phyloP scores from a whole-genome alignment of 2,329 filamentous ascomycete species.

The Aspergillus sp. region DNA sequence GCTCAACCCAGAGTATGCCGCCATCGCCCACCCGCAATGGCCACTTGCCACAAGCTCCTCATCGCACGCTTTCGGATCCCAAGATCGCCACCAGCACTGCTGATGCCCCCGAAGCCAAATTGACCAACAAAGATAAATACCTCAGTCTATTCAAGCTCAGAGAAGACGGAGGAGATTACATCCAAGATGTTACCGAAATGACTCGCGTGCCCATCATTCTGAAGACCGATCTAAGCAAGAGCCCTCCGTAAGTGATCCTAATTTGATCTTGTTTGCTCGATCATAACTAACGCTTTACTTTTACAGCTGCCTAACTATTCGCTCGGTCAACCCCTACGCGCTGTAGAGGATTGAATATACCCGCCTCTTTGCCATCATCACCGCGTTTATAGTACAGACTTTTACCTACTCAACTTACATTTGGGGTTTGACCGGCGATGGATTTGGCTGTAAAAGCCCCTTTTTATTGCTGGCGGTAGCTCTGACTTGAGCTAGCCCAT shows the following conservation, averaged over 20 bases:
- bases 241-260: constrained; percentile 81
- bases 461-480: constrained; percentile 5
- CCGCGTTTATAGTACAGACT: constrained; percentile 24
- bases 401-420: constrained; percentile 15
- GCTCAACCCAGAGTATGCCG: constrained; percentile 92
- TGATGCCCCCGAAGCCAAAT: constrained; percentile 73
- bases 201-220: constrained; percentile 94
- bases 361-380: constrained; percentile 24
- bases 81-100: constrained; percentile 69
- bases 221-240: constrained; percentile 98
- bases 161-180: constrained; percentile 92
- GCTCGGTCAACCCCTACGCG: constrained; percentile 53
- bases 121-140: constrained; percentile 96
- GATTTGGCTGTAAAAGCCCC: constrained; percentile 12
- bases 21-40: constrained; percentile 81
- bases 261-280: background rate
- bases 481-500: constrained; percentile 1
- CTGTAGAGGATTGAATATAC: constrained; percentile 33
- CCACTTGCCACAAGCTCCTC: constrained; percentile 66
- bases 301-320: constrained; percentile 49
- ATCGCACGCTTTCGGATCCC: constrained; percentile 92
- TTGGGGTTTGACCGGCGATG: constrained; percentile 13
- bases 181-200: constrained; percentile 98
- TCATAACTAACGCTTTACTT: constrained; percentile 21
- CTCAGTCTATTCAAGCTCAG: constrained; percentile 83